Percentiles rank a stretch among this genome's conserved stretches.
Evolutionary conservation across 2,329 filamentous ascomycete genomes (phyloP).

Genomic region (Xylaria hypoxylon): DNA sequence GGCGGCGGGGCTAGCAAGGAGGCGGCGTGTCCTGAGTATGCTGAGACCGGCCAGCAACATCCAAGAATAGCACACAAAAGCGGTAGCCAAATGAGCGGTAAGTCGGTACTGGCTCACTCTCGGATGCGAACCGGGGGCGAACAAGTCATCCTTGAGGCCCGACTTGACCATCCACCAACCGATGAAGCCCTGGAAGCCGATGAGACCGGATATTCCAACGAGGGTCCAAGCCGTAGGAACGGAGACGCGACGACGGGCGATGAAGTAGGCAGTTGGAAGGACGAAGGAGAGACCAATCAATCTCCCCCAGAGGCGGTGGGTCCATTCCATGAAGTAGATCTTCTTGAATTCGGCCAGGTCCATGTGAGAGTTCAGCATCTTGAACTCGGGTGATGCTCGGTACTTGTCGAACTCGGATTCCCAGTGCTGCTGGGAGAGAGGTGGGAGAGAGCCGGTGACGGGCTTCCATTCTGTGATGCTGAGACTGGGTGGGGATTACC

Average conservation of each 20-base stretch:
- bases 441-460: conserved; percentile 91
- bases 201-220: conserved; percentile 84
- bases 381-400: conserved; percentile 90
- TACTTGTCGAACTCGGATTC: conserved; percentile 94
- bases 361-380: conserved; percentile 93
- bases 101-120: conserved; percentile 95
- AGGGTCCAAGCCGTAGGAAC: conserved; percentile 81
- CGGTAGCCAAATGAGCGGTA: conserved; percentile 87
- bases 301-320: conserved; percentile 92
- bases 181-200: conserved; percentile 93
- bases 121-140: conserved; percentile 89
- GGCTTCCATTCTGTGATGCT: conserved; percentile 99
- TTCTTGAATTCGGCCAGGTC: conserved; percentile 93
- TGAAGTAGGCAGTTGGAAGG: conserved; percentile 87
- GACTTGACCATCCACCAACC: conserved; percentile 99
- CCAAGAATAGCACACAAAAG: conserved; percentile 91
- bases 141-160: conserved; percentile 93
- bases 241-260: conserved; percentile 82
- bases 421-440: conserved; percentile 83
- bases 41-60: conserved; percentile 92
- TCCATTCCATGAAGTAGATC: conserved; percentile 99
- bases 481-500: conserved; percentile 65
- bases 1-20: conserved; percentile 74
- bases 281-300: conserved; percentile 92
- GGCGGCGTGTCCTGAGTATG: conserved; percentile 80